Evolutionary conservation across 2,329 filamentous ascomycete genomes (phyloP), one percentile per base, ranked within the genome.

Genomic region (Fusarium cyanostomum): DNA sequence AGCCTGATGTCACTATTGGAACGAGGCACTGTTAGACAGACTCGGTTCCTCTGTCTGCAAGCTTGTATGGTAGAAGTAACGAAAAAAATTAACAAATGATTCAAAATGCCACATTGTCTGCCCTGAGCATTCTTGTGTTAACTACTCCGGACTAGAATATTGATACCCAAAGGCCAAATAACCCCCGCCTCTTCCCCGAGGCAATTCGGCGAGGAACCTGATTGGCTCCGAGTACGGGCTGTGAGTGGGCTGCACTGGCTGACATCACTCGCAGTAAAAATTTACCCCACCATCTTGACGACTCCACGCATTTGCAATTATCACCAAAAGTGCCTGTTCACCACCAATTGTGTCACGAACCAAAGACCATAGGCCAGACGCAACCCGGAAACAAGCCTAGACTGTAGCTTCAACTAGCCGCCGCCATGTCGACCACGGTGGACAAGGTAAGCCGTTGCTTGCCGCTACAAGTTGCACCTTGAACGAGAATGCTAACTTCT

Each of bases 381-480:
- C 43, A 43, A 38, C 45, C 52, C 15, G 39, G 55, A 39, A 52
- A 57, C 31, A 50, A 59, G n/a, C 37, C 35, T 26, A 63, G 15
- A 60, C 49, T 42, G 46, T 55, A 59, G 53, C 52, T 54, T 35
- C 38, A 53, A 57, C 50, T 35, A 64, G 49, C 60, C 68, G 68
- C 76, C 83, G 91, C 78, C 73, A 98, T 98, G 95, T 85, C 94
- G 85, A 98, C 94, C 61, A 98, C 94, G 37, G 93, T 97, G 77
- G 94, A 98, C 73, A 98, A 98, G 90, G 92, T 92, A 76, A 69
- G 85, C 73, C 39, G 39, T 57, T 43, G 41, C 39, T 46, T 38
- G 18, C 31, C 21, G 51, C 55, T 42, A 42, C 41, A 33, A 27
- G 45, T 30, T 15, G 28, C 34, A 43, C 33, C 38, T 49, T 31